Base-by-base conservation (phyloP, 2,329 filamentous ascomycete genomes). In the Neoarthrinium moseri region DNA sequence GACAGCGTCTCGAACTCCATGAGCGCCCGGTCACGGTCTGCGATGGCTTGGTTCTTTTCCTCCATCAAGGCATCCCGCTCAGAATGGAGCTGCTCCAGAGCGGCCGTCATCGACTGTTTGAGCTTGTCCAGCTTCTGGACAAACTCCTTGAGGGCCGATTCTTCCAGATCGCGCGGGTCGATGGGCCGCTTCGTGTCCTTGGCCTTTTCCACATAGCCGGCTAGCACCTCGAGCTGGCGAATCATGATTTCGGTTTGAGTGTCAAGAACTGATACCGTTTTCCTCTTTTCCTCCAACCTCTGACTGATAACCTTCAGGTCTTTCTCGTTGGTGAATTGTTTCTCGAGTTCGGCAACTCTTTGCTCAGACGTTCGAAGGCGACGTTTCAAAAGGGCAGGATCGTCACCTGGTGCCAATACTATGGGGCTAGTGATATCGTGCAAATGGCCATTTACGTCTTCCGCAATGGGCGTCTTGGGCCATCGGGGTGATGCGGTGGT, bases 221-320 rank as follows among this genome's bases (percentile, higher is more conserved):
- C 91, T 58, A 96, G 80, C 29, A 92, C 86, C 61, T 95, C 90
- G 15, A 97, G 75, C 65, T 97, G 91, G 32, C 89, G 86, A 58
- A 97, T 89, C 69, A 96, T 92, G 65, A 97, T 91, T 68, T 97
- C 92, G 41, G 91, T 90, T 67, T 96, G 90, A 1, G 91, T 92
- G 63, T 97, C 92, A 42, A 97, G 75, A 15, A 95, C 88, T 6
- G 92, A 92, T 64, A 99, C 94, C 0, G 94, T 97, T 59, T 95
- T 96, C 48, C 94, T 81, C 72, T 97, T 97, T 67, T 97, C 91
- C 27, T 88, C 78, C 20, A 97, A 73, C 62, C 91, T 92, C 56
- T 87, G 91, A 66, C 95, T 95, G 23, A 95, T 83, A 56, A 84
- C 86, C 67, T 87, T 87, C 20, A 84, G 65, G 47, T 83, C 80